Conservation (phyloP, 306 rosid genomes). For the Erythrophleum fordii region DNA sequence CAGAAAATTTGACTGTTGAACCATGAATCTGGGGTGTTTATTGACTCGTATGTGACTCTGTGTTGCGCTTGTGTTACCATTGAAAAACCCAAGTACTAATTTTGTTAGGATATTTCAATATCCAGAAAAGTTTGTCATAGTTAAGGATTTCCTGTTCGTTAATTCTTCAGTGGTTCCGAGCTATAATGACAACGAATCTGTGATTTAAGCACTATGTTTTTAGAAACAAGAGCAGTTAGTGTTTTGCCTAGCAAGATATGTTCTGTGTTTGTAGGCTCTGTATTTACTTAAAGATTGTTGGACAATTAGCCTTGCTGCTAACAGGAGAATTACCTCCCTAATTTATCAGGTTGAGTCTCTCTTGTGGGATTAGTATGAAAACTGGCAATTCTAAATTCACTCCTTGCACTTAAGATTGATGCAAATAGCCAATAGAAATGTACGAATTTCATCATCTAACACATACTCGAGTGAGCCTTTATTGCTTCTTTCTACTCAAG, state of each 20-base stretch:
- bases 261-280: not conserved
- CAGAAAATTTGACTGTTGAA: slow-evolving; percentile 4
- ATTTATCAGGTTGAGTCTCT: not conserved
- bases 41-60: slow-evolving; percentile 19
- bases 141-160: slow-evolving; percentile 15
- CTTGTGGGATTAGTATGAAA: not conserved
- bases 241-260: not conserved
- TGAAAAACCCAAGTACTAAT: not conserved
- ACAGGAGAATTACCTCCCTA: not conserved
- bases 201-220: slow-evolving; percentile 1
- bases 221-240: not conserved
- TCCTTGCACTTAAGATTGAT: not conserved
- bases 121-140: slow-evolving; percentile 27
- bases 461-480: no score
- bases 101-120: slow-evolving; percentile 22
- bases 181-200: not conserved
- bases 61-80: slow-evolving; percentile 17
- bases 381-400: not conserved
- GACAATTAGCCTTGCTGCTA: not conserved
- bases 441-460: no score
- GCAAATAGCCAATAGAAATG: no score
- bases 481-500: no score
- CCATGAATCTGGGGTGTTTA: not conserved
- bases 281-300: not conserved
- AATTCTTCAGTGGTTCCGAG: not conserved